Evolutionary conservation across 75 land plant species (phyloP).

Genomic region (Selaginella moellendorffii): DNA sequence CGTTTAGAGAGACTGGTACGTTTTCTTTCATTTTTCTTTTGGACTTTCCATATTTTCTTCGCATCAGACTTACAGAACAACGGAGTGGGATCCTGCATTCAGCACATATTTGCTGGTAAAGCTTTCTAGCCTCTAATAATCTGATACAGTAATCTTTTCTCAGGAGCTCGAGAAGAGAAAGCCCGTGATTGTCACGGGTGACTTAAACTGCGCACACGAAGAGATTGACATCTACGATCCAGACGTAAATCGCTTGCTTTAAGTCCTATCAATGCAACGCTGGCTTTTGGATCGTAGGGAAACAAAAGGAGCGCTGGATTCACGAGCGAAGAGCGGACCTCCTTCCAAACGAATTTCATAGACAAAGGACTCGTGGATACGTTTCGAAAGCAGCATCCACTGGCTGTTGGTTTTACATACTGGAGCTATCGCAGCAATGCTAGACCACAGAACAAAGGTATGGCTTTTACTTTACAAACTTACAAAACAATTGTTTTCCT

Average conservation of each 20-base stretch:
- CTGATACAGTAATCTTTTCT: background rate
- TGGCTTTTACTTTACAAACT: too few relatives aligned
- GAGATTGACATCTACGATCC: slow-evolving; percentile 89
- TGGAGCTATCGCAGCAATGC: slow-evolving; percentile 77
- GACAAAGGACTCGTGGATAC: slow-evolving; percentile 65
- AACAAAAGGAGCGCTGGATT: slow-evolving; percentile 82
- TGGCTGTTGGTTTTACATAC: slow-evolving; percentile 66
- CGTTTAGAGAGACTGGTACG: slow-evolving; percentile 70
- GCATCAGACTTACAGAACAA: slow-evolving; percentile 31
- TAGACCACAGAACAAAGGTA: slow-evolving; percentile 68
- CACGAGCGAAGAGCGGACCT: slow-evolving; percentile 63
- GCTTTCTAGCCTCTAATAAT: background rate
- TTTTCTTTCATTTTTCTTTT: background rate
- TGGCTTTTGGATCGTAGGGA: slow-evolving; percentile 30
- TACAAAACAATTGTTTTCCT: background rate
- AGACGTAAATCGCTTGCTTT: slow-evolving; percentile 40
- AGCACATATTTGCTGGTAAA: slow-evolving; percentile 32
- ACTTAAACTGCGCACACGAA: slow-evolving; percentile 87
- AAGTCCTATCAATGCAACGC: background rate
- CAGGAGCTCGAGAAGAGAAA: slow-evolving; percentile 79
- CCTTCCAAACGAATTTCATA: slow-evolving; percentile 53
- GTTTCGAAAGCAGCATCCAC: slow-evolving; percentile 56
- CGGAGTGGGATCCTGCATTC: slow-evolving; percentile 75
- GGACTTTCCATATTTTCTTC: background rate
- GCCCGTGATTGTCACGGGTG: slow-evolving; percentile 89